Evolutionary conservation across 805 yeast species (phyloP).

Genomic region (Komagataella pseudopastoris): DNA sequence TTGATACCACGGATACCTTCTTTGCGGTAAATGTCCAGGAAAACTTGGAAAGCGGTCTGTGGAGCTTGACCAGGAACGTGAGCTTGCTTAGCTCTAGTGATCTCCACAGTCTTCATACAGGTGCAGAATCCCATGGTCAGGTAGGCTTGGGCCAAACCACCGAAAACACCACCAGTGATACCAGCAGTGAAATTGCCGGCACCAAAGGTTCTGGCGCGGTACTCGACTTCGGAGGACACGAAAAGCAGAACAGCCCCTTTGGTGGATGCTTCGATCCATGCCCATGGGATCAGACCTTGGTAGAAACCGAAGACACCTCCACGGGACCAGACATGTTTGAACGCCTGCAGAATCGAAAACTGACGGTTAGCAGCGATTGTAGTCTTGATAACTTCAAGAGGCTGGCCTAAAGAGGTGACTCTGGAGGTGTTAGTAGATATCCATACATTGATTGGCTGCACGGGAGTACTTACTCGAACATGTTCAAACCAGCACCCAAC

Average conservation of each 20-base stretch:
- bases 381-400: slow-evolving; percentile 89
- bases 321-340: slow-evolving; percentile 74
- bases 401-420: slow-evolving; percentile 93
- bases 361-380: slow-evolving; percentile 96
- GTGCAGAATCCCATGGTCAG: slow-evolving; percentile 97
- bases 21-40: slow-evolving; percentile 64
- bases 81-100: slow-evolving; percentile 76
- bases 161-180: slow-evolving; percentile 89
- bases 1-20: slow-evolving; percentile 94
- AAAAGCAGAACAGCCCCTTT: slow-evolving; percentile 93
- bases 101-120: slow-evolving; percentile 98
- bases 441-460: not conserved
- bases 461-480: slow-evolving; percentile 44
- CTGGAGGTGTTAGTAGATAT: slow-evolving; percentile 6
- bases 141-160: slow-evolving; percentile 95
- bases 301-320: slow-evolving; percentile 90
- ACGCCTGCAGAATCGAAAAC: slow-evolving; percentile 52
- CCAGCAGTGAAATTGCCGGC: slow-evolving; percentile 69
- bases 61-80: slow-evolving; percentile 48
- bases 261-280: slow-evolving; percentile 99
- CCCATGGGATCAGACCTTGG: slow-evolving; percentile 98
- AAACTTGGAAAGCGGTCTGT: slow-evolving; percentile 72
- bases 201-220: slow-evolving; percentile 52
- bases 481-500: slow-evolving; percentile 84
- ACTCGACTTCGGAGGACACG: slow-evolving; percentile 88